Evolutionary conservation across 139 green algal genomes (phyloP), one percentile per base, ranked within the genome.

Genomic region (Chlorella sp.): DNA sequence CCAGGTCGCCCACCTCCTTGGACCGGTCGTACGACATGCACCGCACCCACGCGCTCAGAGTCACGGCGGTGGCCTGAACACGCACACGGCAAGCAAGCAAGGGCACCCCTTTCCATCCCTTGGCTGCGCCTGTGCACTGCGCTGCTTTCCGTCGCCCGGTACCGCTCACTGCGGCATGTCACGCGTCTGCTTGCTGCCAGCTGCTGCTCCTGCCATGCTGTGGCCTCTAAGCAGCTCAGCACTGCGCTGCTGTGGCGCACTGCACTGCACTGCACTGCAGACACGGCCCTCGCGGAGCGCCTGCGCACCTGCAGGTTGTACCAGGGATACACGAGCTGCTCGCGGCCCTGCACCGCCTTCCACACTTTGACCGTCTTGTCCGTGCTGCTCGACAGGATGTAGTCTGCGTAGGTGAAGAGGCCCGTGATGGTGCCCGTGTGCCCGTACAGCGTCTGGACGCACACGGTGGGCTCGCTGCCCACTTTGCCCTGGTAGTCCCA

Each of bases 311-410:
- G 73, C 62, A 77, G 69, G 67, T 89, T 81, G 67, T 87, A 88
- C 82, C 82, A 88, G 31, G 85, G 82, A 61, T 90, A 86, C 10
- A 83, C 35, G 36, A 87, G 49, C 70, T 81, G 59, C 35, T 75
- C 29, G 1, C 85, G 67, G 6, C 77, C 80, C 49, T 81, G 63
- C 67, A 76, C 73, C 26, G 74, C 72, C 22, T 74, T 70, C 87
- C 87, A 92, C 30, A 89, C 64, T n/a, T 81, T 76, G 31, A 88
- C 69, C 2, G 67, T 84, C 32, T 79, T 65, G 80, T 92, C 87
- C 20, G 85, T 90, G 62, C 73, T 83, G 69, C 80, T 76, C 64
- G 61, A 83, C 17, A 90, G 31, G 61, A 92, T 77, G 73, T 82
- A 83, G 36, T 76, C 64, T 4, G 65, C 77, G 14, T 77, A 74